phyloP scores from a whole-genome alignment of 768 basidiomycete species.

The Collybiopsis confluens region DNA sequence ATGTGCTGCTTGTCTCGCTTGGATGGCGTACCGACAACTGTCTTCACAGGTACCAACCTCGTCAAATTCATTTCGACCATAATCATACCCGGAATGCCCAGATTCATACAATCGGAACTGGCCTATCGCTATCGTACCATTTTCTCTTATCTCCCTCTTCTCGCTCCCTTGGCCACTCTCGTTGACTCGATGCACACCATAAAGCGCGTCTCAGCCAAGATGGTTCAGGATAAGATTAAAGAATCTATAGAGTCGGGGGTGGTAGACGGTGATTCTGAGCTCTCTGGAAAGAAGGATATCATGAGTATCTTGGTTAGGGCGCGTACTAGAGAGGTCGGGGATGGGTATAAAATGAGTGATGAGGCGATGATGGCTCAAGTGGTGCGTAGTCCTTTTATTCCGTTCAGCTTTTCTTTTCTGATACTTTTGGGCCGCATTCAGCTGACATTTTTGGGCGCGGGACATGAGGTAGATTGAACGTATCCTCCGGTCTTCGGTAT shows the following conservation, averaged over 20 bases:
- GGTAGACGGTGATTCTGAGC: background rate
- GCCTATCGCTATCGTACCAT: slow-evolving; percentile 30
- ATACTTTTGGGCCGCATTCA: background rate
- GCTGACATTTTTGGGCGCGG: slow-evolving; percentile 13
- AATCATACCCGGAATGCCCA: slow-evolving; percentile 31
- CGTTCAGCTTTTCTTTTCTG: background rate
- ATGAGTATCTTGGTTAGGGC: slow-evolving; percentile 48
- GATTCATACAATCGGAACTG: slow-evolving; percentile 29
- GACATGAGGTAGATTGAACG: slow-evolving; percentile 20
- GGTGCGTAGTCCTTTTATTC: slow-evolving; percentile 21
- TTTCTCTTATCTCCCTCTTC: slow-evolving; percentile 10
- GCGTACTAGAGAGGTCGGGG: slow-evolving; percentile 21
- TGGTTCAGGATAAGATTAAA: slow-evolving; percentile 36
- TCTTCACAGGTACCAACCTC: slow-evolving; percentile 24
- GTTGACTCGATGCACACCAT: slow-evolving; percentile 39
- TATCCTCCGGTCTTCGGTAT: background rate
- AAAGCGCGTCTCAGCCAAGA: slow-evolving; percentile 31
- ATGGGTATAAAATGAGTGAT: slow-evolving; percentile 40
- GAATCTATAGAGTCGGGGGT: slow-evolving; percentile 28
- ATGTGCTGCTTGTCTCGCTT: background rate
- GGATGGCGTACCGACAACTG: background rate
- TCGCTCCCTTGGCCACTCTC: slow-evolving; percentile 17
- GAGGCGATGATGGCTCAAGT: slow-evolving; percentile 50
- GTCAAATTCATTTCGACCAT: slow-evolving; percentile 31
- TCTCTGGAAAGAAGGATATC: slow-evolving; percentile 39